Evolutionary conservation across 805 yeast genomes (phyloP), one percentile per base, ranked within the genome.

Genomic region (Saturnispora gosingensis): DNA sequence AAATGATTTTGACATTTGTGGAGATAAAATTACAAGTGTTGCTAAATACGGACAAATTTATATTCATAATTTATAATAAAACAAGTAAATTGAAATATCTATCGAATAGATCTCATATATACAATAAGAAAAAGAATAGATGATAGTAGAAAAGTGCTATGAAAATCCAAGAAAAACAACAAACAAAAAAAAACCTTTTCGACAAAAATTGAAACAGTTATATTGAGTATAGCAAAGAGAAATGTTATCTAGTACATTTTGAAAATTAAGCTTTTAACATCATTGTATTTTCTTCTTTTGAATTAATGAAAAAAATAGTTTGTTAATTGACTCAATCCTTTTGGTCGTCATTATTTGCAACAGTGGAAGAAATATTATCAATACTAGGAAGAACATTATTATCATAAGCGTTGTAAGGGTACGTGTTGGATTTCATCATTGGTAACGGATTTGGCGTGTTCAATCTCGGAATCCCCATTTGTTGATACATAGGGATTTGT

Each of bases 31-130:
- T 13, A 42, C 39, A n/a, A 52, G 45, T 5, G 53, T 52, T 15
- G 62, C 61, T 15, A 55, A 57, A 46, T 40, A 32, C 20, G 48
- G 48, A 25, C 39, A 47, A 28, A 28, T 44, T 18, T 32, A 25
- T 30, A 15, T 13, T 38, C 20, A 38, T 38, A 15, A 13, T 22
- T 15, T 47, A 27, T 40, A 40, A 39, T 40, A 40, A 22, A 22
- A 40, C 44, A 40, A 15, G 15, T 18, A 27, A 27, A 43, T 11
- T 8, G 15, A 27, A 27, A 16, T 13, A 27, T n/a, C 15, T 43
- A 27, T 43, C 27, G 10, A 43, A 6, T 38, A 38, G 42, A 38
- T 24, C 27, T 43, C 30, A 40, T 22, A 40, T 11, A 24, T 22
- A 40, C 30, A 40, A 39, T 11, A 39, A 40, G 28, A 25, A 24